Base-by-base conservation (phyloP, 306 rosid species). In the Sicyos baderoa region DNA sequence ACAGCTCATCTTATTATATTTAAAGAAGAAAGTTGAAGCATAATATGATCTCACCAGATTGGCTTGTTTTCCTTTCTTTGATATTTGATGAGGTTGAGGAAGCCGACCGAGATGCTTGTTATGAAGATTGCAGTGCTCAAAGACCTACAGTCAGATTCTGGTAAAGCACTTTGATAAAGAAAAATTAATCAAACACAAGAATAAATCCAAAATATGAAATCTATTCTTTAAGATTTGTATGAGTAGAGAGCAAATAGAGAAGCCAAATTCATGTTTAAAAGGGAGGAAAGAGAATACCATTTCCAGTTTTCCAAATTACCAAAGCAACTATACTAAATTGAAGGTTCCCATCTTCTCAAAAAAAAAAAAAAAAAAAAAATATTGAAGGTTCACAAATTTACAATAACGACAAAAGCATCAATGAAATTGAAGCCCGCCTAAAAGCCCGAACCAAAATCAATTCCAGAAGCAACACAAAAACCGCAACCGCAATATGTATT, bases 341-440 rank as follows among this genome's bases (percentile, higher is more conserved):
- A 63, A 42, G 70, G 11, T 5, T 44, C n/a, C n/a, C n/a, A n/a
- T n/a, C n/a, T n/a, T n/a, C n/a, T n/a, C n/a, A n/a, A n/a, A n/a
- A n/a, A n/a, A n/a, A n/a, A n/a, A n/a, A n/a, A n/a, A n/a, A n/a
- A n/a, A n/a, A n/a, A n/a, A n/a, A n/a, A n/a, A n/a, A n/a, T n/a
- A 65, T 65, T 13, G 32, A 63, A 42, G 70, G 11, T 5, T 44
- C 55, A 77, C 70, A 72, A 71, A 66, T 79, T 68, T 79, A 79
- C 79, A 76, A 25, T 40, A 40, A 57, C 50, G 35, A 23, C 17
- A 72, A 64, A 71, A 75, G 49, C 35, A 72, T 73, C 62, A 71
- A 76, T 64, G 42, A 72, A 61, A 56, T 72, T 32, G 70, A 74
- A 69, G 73, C 54, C 71, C 74, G 15, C 64, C 47, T 27, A 16